Percentiles rank a stretch among this genome's conserved stretches.
Evolutionary conservation across 2,329 filamentous ascomycete species (phyloP).

Genomic region (Cladosporium velox): DNA sequence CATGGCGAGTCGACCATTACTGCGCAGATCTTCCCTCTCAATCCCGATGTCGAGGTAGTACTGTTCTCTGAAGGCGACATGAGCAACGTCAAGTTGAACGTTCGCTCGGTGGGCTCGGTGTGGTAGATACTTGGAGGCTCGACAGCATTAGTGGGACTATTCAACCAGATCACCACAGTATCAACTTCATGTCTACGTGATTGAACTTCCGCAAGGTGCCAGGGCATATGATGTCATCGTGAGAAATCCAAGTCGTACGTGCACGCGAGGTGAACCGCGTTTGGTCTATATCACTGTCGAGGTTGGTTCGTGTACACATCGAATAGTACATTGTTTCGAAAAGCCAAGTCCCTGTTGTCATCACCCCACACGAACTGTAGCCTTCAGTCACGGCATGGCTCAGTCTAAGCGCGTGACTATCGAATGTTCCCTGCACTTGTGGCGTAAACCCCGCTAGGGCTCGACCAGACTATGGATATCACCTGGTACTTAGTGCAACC

Average conservation of each 20-base stretch:
- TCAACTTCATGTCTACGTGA: background rate
- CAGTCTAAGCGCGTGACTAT: background rate
- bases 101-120: background rate
- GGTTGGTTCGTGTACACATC: background rate
- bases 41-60: background rate
- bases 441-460: constrained; percentile 4
- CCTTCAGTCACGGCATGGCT: background rate
- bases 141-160: background rate
- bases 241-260: background rate
- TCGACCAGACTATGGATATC: background rate
- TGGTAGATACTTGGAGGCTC: background rate
- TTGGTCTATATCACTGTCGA: background rate
- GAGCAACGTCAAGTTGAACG: background rate
- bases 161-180: background rate
- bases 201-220: background rate
- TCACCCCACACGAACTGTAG: background rate
- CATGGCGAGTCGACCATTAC: constrained; percentile 4
- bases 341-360: background rate
- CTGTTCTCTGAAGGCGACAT: background rate
- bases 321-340: background rate
- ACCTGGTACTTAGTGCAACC: background rate
- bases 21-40: constrained; percentile 1
- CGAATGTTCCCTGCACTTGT: background rate
- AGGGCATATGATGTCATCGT: background rate
- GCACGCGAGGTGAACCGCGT: background rate